Evolutionary conservation across 768 basidiomycete genomes (phyloP).

Genomic region (Termitomyces sp.): DNA sequence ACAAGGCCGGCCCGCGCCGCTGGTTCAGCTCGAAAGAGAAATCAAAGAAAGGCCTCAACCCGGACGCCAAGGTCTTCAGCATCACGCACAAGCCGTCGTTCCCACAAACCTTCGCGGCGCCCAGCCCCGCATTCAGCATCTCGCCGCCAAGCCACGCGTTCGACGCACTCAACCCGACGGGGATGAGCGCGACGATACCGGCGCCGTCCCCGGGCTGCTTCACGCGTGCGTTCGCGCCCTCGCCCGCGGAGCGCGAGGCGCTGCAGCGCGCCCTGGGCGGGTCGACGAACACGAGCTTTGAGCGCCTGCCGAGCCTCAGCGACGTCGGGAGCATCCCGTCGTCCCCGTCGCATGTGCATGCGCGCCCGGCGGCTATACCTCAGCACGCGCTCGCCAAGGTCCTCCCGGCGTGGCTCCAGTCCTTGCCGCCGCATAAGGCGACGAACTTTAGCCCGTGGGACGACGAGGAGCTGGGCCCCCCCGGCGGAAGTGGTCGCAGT

Average conservation of each 20-base stretch:
- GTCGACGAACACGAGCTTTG: slow-evolving; percentile 69
- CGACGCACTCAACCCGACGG: slow-evolving; percentile 59
- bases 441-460: slow-evolving; percentile 82
- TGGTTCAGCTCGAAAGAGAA: slow-evolving; percentile 48
- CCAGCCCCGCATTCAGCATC: slow-evolving; percentile 8
- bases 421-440: slow-evolving; percentile 63
- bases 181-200: slow-evolving; percentile 32
- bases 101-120: slow-evolving; percentile 14
- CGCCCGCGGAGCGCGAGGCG: slow-evolving; percentile 81
- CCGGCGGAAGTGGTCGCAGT: slow-evolving; percentile 4
- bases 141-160: slow-evolving; percentile 21
- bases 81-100: slow-evolving; percentile 30
- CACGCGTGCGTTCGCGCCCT: slow-evolving; percentile 83
- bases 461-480: slow-evolving; percentile 48
- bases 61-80: slow-evolving; percentile 81
- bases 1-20: slow-evolving; percentile 32
- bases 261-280: slow-evolving; percentile 75
- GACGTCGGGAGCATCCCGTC: slow-evolving; percentile 70
- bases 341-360: slow-evolving; percentile 55
- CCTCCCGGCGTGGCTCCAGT: slow-evolving; percentile 65
- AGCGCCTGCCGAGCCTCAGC: slow-evolving; percentile 72
- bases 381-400: slow-evolving; percentile 21
- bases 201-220: slow-evolving; percentile 43
- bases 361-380: slow-evolving; percentile 19
- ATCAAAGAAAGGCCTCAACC: slow-evolving; percentile 69